phyloP scores from a whole-genome alignment of 768 basidiomycete genomes.

The Boletales sp. region DNA sequence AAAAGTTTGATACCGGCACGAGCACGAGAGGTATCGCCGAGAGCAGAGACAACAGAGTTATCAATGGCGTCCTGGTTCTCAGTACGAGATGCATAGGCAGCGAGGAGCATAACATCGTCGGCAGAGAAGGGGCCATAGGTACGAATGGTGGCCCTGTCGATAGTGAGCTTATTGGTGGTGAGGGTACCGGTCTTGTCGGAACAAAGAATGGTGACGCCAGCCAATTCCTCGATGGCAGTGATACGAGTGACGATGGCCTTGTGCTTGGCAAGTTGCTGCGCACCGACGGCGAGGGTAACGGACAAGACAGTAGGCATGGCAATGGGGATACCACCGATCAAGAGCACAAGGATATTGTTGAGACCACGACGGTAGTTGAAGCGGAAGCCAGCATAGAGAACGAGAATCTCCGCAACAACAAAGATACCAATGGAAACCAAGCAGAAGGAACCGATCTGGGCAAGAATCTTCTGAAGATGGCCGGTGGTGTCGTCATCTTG shows the following conservation, averaged over 20 bases:
- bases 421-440: conserved; percentile 94
- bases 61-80: conserved; percentile 99
- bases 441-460: conserved; percentile 97
- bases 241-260: conserved; percentile 99
- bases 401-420: conserved; percentile 89
- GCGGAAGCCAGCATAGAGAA: conserved; percentile 88
- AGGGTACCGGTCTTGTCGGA: conserved; percentile 99
- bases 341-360: conserved; percentile 94
- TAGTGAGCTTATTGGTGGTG: conserved; percentile 99
- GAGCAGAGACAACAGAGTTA: conserved; percentile 74
- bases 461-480: conserved; percentile 97
- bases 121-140: conserved; percentile 86
- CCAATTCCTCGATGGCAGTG: conserved; percentile 97
- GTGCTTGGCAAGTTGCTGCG: conserved; percentile 98
- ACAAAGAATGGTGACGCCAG: conserved; percentile 97
- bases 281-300: conserved; percentile 97
- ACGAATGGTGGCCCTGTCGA: conserved; percentile 87
- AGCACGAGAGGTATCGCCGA: conserved; percentile 69
- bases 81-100: conserved; percentile 94
- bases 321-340: conserved; percentile 99
- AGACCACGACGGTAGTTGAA: conserved; percentile 92
- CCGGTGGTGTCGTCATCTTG: conserved; percentile 97
- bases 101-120: conserved; percentile 89
- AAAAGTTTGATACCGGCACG: conserved; percentile 92
- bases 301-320: conserved; percentile 99